Conservation (phyloP, 108 stramenopile species). For the Nitzschia putrida region DNA sequence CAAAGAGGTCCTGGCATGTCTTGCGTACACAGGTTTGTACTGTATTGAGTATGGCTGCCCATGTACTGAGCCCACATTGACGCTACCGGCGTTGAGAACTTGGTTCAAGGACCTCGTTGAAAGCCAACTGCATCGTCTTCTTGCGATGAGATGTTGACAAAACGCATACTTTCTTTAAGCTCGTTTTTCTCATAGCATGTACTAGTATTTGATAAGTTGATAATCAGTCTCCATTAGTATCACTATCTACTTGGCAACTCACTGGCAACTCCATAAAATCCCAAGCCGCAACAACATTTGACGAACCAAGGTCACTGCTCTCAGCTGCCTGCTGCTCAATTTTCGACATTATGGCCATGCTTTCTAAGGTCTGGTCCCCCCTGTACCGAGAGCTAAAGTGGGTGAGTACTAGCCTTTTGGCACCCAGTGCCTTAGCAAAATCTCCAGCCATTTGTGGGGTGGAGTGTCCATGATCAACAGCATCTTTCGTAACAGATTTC, state of each 20-base stretch:
- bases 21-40: constrained; percentile 3
- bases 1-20: not conserved
- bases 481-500: constrained; percentile 59
- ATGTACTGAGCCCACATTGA: not conserved
- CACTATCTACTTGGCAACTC: constrained; percentile 13
- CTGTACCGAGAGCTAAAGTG: constrained; percentile 86
- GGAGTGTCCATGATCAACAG: constrained; percentile 83
- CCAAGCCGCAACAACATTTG: constrained; percentile 81
- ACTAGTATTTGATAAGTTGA: too few species aligned
- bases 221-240: too few species aligned
- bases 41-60: constrained; percentile 12
- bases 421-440: constrained; percentile 65
- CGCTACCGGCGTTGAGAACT: not conserved
- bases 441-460: constrained; percentile 84
- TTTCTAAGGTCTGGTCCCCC: constrained; percentile 75
- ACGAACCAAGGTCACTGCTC: constrained; percentile 58
- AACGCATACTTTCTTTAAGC: too few species aligned
- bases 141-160: not conserved
- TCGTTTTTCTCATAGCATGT: too few species aligned
- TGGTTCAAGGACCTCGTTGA: constrained; percentile 10
- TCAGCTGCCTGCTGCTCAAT: constrained; percentile 82
- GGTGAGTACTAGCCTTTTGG: constrained; percentile 78
- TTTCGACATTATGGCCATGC: constrained; percentile 78
- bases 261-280: constrained; percentile 79
- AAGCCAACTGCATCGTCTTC: not conserved